Percentiles rank a stretch among this genome's conserved stretches.
phyloP scores from a whole-genome alignment of 805 yeast species.

The Candida sonorensis region DNA sequence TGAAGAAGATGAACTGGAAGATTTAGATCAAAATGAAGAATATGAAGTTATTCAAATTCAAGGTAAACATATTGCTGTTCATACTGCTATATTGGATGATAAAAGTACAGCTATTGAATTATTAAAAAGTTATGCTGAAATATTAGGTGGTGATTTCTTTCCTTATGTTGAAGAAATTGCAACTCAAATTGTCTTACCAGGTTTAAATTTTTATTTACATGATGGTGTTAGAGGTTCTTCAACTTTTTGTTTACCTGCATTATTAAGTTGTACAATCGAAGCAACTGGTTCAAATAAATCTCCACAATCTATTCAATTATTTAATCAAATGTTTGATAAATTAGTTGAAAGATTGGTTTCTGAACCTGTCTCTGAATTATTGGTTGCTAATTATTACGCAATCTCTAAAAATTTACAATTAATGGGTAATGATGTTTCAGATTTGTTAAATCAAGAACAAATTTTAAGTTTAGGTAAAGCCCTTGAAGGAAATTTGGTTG shows the following conservation, averaged over 20 bases:
- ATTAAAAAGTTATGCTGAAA: slow-evolving; percentile 75
- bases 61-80: slow-evolving; percentile 92
- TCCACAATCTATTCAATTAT: slow-evolving; percentile 55
- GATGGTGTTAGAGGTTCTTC: slow-evolving; percentile 94
- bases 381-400: slow-evolving; percentile 71
- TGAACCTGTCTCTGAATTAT: slow-evolving; percentile 80
- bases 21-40: slow-evolving; percentile 76
- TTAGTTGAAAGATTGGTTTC: slow-evolving; percentile 58
- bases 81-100: slow-evolving; percentile 90
- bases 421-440: slow-evolving; percentile 46
- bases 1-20: slow-evolving; percentile 84
- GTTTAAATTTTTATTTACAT: slow-evolving; percentile 83
- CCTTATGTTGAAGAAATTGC: slow-evolving; percentile 78
- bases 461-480: slow-evolving; percentile 51
- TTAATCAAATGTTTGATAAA: slow-evolving; percentile 65
- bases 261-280: slow-evolving; percentile 56
- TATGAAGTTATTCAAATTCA: slow-evolving; percentile 91
- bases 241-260: slow-evolving; percentile 73
- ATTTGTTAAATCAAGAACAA: slow-evolving; percentile 47
- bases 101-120: slow-evolving; percentile 90
- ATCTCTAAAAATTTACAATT: slow-evolving; percentile 58
- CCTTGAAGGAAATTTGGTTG: slow-evolving; percentile 54
- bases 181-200: slow-evolving; percentile 76
- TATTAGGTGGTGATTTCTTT: slow-evolving; percentile 73
- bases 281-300: slow-evolving; percentile 47